A percentile compares a stretch with the other conserved stretches of the same genome.
phyloP scores from a whole-genome alignment of 2,329 filamentous ascomycete genomes.

The Diaporthe humulicola region DNA sequence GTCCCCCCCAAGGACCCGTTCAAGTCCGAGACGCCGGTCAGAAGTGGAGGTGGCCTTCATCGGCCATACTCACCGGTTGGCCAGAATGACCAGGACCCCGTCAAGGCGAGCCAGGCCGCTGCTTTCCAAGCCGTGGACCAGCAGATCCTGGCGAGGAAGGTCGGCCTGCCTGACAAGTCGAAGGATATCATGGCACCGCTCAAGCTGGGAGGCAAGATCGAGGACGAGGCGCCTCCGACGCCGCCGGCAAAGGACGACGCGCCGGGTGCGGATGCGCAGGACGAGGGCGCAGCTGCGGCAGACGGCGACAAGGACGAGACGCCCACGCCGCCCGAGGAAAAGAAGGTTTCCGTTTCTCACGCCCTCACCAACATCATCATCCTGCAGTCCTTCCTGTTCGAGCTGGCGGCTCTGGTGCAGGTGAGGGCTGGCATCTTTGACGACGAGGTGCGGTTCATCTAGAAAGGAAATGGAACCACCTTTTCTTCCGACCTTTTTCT shows the following conservation, averaged over 20 bases:
- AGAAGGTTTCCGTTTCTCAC: slow-evolving; percentile 78
- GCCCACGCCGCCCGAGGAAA: slow-evolving; percentile 45
- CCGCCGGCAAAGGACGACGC: slow-evolving; percentile 39
- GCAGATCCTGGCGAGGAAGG: slow-evolving; percentile 68
- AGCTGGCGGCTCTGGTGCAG: slow-evolving; percentile 81
- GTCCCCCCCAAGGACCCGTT: slow-evolving; percentile 58
- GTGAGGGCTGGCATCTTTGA: slow-evolving; percentile 78
- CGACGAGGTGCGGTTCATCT: slow-evolving; percentile 77
- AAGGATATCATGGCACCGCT: slow-evolving; percentile 63
- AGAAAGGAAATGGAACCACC: too few relatives aligned
- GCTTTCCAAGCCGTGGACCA: slow-evolving; percentile 76
- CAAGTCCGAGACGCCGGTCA: slow-evolving; percentile 52
- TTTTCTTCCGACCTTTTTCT: neutral
- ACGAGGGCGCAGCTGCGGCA: neutral
- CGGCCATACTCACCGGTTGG: slow-evolving; percentile 57
- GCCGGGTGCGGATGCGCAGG: slow-evolving; percentile 12
- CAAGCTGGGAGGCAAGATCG: slow-evolving; percentile 53
- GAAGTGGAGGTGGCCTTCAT: slow-evolving; percentile 44
- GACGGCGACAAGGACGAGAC: slow-evolving; percentile 39
- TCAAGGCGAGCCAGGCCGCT: slow-evolving; percentile 65
- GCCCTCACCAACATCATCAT: slow-evolving; percentile 84
- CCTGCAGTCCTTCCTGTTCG: slow-evolving; percentile 83
- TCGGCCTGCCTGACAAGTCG: slow-evolving; percentile 61
- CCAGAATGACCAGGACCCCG: slow-evolving; percentile 46
- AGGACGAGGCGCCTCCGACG: slow-evolving; percentile 37